Evolutionary conservation across 306 rosid genomes (phyloP).

Genomic region (Arachis hypogaea): DNA sequence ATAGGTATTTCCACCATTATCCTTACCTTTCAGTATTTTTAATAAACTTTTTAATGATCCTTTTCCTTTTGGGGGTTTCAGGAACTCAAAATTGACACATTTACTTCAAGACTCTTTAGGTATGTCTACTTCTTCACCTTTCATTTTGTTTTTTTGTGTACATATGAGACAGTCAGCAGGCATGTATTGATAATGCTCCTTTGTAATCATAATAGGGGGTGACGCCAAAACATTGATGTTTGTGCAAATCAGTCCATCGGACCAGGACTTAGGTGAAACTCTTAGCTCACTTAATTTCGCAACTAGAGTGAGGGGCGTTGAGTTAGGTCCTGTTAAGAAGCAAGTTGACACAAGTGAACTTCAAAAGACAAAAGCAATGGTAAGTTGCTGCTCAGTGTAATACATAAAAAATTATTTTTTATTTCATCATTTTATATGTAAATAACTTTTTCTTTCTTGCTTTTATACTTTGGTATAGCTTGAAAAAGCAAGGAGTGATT

Average conservation of each 20-base stretch:
- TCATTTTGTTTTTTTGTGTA: slow-evolving; percentile 14
- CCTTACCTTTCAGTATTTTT: slow-evolving; percentile 18
- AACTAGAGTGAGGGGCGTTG: slow-evolving; percentile 86
- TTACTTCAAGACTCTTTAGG: slow-evolving; percentile 96
- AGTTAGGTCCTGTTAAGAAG: slow-evolving; percentile 85
- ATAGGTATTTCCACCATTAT: slow-evolving; percentile 55
- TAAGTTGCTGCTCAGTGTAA: slow-evolving; percentile 41
- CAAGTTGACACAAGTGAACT: slow-evolving; percentile 79
- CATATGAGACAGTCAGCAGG: slow-evolving; percentile 16
- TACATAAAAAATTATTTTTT: not conserved
- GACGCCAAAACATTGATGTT: slow-evolving; percentile 88
- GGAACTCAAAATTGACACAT: slow-evolving; percentile 94
- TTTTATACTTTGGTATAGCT: slow-evolving; percentile 53
- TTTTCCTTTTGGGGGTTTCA: slow-evolving; percentile 48
- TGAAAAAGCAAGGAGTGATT: slow-evolving; percentile 76
- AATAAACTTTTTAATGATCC: slow-evolving; percentile 21
- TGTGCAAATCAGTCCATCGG: slow-evolving; percentile 93
- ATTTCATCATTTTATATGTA: slow-evolving; percentile 14
- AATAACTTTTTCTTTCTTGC: slow-evolving; percentile 10
- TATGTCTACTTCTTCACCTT: slow-evolving; percentile 37
- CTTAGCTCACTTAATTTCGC: slow-evolving; percentile 86
- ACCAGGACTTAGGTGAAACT: slow-evolving; percentile 83
- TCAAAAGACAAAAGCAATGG: slow-evolving; percentile 74
- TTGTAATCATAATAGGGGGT: slow-evolving; percentile 62
- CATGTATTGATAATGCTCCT: slow-evolving; percentile 15